phyloP scores from a whole-genome alignment of 108 stramenopile genomes.

The Skeletonema costatum region DNA sequence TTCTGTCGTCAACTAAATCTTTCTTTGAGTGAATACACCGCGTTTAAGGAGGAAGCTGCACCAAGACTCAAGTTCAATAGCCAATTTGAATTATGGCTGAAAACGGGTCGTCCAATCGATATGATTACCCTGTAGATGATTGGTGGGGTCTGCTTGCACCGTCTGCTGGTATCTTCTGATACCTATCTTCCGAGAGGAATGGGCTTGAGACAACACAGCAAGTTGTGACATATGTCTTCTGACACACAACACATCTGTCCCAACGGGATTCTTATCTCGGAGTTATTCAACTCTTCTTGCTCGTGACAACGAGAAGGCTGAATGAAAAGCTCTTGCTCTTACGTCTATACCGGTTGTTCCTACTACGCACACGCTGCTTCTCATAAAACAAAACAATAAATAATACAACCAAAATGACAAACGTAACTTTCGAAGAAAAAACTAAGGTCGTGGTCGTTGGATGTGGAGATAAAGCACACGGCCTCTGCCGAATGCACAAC shows the following conservation, averaged over 20 bases:
- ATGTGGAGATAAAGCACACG: background rate
- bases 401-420: background rate
- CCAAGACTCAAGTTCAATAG: constrained; percentile 80
- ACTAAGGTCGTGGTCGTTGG: background rate
- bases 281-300: too few species aligned
- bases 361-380: background rate
- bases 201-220: too few species aligned
- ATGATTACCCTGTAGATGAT: background rate
- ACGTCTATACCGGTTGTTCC: background rate
- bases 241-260: too few species aligned
- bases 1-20: constrained; percentile 67
- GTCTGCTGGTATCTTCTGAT: background rate
- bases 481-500: background rate
- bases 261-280: too few species aligned
- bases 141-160: background rate
- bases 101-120: constrained; percentile 80
- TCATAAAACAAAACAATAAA: background rate
- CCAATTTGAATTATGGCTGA: constrained; percentile 81
- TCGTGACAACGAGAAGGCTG: background rate
- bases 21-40: constrained; percentile 48
- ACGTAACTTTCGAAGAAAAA: background rate
- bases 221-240: too few species aligned
- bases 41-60: constrained; percentile 60
- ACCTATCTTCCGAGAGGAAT: background rate
- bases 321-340: background rate